Evolutionary conservation across 331 rosid genomes (phyloP), one percentile per base, ranked within the genome.

Genomic region (Malus hybrid): DNA sequence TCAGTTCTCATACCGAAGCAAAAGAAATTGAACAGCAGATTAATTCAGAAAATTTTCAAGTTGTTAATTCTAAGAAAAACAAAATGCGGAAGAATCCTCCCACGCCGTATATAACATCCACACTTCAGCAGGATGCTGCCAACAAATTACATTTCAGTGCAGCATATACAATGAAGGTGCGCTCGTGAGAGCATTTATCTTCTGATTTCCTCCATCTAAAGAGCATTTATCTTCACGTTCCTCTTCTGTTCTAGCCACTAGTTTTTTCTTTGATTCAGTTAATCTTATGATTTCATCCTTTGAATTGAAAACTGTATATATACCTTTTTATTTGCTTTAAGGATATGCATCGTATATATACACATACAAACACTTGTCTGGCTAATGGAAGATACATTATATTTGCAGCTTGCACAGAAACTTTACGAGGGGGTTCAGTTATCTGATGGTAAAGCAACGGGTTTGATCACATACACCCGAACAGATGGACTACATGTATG

Each of bases 51-150:
- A 76, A 80, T 50, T 87, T 95, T 87, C 80, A 57, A 72, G 91
- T 95, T 72, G 65, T 86, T 63, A 82, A 69, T 74, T 81, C 81
- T 79, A 95, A 89, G 80, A 87, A 74, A 76, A 83, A 5, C 83
- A 87, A 87, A 89, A 55, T 71, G 59, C 80, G 85, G 85, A 92
- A 83, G 85, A 95, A 92, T 76, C 96, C 99, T 80, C 98, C 99
- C 2, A 84, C 90, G 31, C 99, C 99, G 62, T 92, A 79, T 79
- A 90, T 95, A 86, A 90, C 99, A 84, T 95, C 99, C 7, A 90
- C 99, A 48, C 98, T 95, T 84, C 99, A 95, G 86, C 99, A 95
- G 81, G 99, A 95, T 88, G 97, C 98, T 19, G 97, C 93, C 20
- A 92, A 89, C 85, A 95, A 87, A 81, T 87, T 84, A 69, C 86